Evolutionary conservation across 352 stramenopile species (phyloP), one percentile per base, ranked within the genome.

Genomic region (Paralagenidium karlingii): DNA sequence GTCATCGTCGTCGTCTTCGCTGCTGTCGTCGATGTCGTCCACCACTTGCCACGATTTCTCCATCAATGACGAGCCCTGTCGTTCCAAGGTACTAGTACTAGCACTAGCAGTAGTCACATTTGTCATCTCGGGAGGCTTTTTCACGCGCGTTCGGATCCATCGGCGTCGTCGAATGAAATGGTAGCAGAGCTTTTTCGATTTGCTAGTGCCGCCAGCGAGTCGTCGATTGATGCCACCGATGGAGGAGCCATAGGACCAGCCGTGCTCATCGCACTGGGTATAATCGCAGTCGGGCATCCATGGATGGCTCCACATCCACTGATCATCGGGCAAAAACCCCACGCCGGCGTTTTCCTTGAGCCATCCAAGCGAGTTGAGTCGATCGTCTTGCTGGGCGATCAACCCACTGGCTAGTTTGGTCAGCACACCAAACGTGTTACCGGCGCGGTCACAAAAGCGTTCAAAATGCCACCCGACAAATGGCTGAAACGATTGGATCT

Each of bases 251-350:
- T 92, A 92, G 37, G 60, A 71, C 78, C 78, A 92, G 25, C 74
- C 75, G 51, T 92, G 73, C 28, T 86, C 68, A 33, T 91, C 77
- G 43, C 77, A 88, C 48, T 81, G 61, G 34, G 75, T 81, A 47
- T 85, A 91, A 41, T 83, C 68, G 31, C 61, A 50, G 33, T 88
- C 77, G 7, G 63, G 59, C 16, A 83, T 53, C 77, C 77, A 91
- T 10, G 57, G 53, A 43, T 88, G 71, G 34, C 67, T 82, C 77
- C 77, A 91, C 62, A 84, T 82, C 77, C 77, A 91, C 27, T 85
- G 68, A 27, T 45, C 31, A 13, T 56, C 84, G 22, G 55, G 66
- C 13, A 85, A 32, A 3, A 69, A 65, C n/a, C 75, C 68, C 30
- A 85, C 65, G 47, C 84, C 71, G 34, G 3, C 45, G 28, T 55